Conservation (phyloP, 371 early-diverging fungal genomes). For the Conidiobolus incongruus region DNA sequence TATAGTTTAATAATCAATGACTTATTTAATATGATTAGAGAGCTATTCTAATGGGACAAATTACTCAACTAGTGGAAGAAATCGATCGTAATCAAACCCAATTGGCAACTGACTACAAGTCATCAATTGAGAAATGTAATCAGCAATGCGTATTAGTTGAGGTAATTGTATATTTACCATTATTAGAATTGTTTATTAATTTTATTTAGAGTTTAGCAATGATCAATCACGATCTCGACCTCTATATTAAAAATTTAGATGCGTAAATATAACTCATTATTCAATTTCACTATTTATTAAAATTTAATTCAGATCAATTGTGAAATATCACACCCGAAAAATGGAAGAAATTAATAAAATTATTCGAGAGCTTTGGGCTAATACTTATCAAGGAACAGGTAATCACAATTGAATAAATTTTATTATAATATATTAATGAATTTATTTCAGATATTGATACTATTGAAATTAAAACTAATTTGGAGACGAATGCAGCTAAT, state of each 20-base stretch:
- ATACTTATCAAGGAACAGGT: slow-evolving; percentile 93
- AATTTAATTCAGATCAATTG: slow-evolving; percentile 49
- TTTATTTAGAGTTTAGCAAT: slow-evolving; percentile 59
- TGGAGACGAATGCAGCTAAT: slow-evolving; percentile 31
- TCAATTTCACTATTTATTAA: too few relatives aligned
- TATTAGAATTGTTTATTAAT: too few relatives aligned
- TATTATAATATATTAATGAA: slow-evolving; percentile 1
- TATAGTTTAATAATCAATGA: too few relatives aligned
- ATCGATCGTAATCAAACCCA: slow-evolving; percentile 27
- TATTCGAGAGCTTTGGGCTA: slow-evolving; percentile 92
- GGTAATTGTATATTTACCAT: too few relatives aligned
- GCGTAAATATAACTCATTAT: too few relatives aligned
- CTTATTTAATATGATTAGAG: too few relatives aligned
- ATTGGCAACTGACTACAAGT: slow-evolving; percentile 45
- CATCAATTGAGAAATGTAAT: slow-evolving; percentile 43
- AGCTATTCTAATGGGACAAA: slow-evolving; percentile 58
- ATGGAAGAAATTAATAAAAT: slow-evolving; percentile 96
- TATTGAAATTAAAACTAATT: slow-evolving; percentile 82
- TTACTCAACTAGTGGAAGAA: slow-evolving; percentile 63
- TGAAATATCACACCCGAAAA: slow-evolving; percentile 85
- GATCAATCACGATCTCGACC: slow-evolving; percentile 60
- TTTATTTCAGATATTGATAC: slow-evolving; percentile 65
- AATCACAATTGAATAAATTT: slow-evolving; percentile 10
- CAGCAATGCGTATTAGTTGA: slow-evolving; percentile 24
- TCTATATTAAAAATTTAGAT: slow-evolving; percentile 69